A percentile compares a stretch with the other conserved stretches of the same genome.
Conservation (phyloP, 805 yeast genomes). For the Yamadazyma akitaensis region DNA sequence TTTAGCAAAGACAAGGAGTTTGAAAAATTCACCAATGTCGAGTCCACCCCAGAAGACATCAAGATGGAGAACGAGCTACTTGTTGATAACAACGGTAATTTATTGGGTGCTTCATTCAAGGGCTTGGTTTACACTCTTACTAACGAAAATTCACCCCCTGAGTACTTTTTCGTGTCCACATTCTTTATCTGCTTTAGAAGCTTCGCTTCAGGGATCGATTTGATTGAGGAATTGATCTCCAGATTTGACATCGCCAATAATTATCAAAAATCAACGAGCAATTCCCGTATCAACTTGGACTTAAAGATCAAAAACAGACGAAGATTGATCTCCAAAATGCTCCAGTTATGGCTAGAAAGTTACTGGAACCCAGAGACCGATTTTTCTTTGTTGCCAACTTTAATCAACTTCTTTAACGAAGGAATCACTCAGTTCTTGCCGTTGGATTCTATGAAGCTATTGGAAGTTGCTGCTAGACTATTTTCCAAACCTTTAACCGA, state of each 20-base stretch:
- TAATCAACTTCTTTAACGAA: constrained; percentile 78
- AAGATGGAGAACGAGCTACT: constrained; percentile 44
- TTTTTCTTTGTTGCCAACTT: constrained; percentile 57
- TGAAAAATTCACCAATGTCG: constrained; percentile 26
- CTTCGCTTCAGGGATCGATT: constrained; percentile 63
- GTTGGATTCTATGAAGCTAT: constrained; percentile 56
- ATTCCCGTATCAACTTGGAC: constrained; percentile 21
- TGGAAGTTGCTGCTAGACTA: constrained; percentile 61
- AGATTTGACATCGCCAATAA: constrained; percentile 55
- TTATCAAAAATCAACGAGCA: constrained; percentile 15
- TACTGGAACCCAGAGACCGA: constrained; percentile 76
- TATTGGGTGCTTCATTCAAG: constrained; percentile 69
- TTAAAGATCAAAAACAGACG: constrained; percentile 54
- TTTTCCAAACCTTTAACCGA: constrained; percentile 54
- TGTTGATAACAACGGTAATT: constrained; percentile 47
- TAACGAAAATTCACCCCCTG: constrained; percentile 62
- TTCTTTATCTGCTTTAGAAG: constrained; percentile 75
- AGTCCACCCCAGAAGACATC: constrained; percentile 8
- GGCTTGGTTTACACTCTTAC: constrained; percentile 65
- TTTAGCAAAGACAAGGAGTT: constrained; percentile 35
- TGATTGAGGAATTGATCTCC: constrained; percentile 63
- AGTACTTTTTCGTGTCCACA: constrained; percentile 64
- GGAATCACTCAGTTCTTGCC: constrained; percentile 63
- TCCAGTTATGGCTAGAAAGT: constrained; percentile 85
- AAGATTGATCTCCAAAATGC: constrained; percentile 61